Conservation (phyloP, 345 rosid species). For the Rubroshorea leprosula region DNA sequence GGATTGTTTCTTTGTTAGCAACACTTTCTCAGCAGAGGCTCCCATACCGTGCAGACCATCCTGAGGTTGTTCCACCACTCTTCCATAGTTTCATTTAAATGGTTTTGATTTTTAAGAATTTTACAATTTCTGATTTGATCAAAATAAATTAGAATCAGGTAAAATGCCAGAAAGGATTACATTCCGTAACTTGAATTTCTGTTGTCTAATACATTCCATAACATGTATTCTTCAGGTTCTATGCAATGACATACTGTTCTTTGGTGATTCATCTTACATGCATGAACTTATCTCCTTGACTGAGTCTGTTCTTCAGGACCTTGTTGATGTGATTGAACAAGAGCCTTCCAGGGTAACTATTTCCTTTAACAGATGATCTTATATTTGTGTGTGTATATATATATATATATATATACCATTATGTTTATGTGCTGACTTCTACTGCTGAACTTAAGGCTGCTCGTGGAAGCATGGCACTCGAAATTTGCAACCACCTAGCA, state of each 20-base stretch:
- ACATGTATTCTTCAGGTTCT: constrained; percentile 34
- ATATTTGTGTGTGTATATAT: neutral
- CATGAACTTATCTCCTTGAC: constrained; percentile 47
- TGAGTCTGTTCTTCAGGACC: constrained; percentile 35
- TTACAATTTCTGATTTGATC: neutral
- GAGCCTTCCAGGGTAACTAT: constrained; percentile 57
- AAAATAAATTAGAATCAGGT: neutral
- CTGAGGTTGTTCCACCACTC: constrained; percentile 35
- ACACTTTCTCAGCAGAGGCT: constrained; percentile 68
- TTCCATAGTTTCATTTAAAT: neutral
- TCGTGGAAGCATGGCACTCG: constrained; percentile 80
- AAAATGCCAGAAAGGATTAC: neutral
- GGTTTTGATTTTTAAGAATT: neutral
- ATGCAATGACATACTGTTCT: constrained; percentile 56
- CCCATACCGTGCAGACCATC: constrained; percentile 49
- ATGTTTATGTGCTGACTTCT: constrained; percentile 19
- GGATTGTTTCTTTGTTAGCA: constrained; percentile 48
- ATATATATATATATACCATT: neutral
- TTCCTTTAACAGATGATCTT: neutral
- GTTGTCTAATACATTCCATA: neutral
- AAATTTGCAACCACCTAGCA: constrained; percentile 83
- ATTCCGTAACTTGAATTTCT: neutral
- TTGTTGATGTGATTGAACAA: constrained; percentile 47
- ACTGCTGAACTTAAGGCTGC: constrained; percentile 39
- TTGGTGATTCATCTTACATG: constrained; percentile 54